Evolutionary conservation across 164 flowering plant species (phyloP).

Genomic region (Euptelea pleiosperma): DNA sequence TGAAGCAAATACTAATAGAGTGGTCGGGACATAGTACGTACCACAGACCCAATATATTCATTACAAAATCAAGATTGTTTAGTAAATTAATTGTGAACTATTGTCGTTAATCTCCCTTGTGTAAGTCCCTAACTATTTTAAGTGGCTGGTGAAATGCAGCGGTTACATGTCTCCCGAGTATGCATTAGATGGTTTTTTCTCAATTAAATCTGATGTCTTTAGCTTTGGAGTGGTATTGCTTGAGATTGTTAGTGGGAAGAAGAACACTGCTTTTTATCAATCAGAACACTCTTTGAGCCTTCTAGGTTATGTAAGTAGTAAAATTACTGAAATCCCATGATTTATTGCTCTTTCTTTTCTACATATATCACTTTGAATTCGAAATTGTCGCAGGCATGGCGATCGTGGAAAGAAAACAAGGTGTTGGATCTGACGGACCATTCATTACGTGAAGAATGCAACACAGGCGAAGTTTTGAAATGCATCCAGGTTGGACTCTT

Average conservation of each 20-base stretch:
- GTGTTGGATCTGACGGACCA: slow-evolving; percentile 15
- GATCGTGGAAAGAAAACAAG: slow-evolving; percentile 15
- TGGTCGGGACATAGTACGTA: slow-evolving; percentile 17
- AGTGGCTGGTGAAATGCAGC: neutral
- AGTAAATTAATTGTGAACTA: too few relatives aligned
- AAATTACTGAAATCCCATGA: neutral
- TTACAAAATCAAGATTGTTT: too few relatives aligned
- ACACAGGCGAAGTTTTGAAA: slow-evolving; percentile 11
- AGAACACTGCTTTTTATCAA: slow-evolving; percentile 11
- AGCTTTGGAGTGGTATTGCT: too few relatives aligned
- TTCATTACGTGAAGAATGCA: slow-evolving; percentile 6
- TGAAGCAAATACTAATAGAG: too few relatives aligned
- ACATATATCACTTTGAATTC: neutral
- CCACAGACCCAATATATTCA: neutral
- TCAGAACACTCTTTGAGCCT: slow-evolving; percentile 6
- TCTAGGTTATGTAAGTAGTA: slow-evolving; percentile 12
- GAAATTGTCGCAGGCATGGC: slow-evolving; percentile 18
- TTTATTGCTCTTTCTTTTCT: neutral
- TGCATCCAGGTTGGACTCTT: slow-evolving; percentile 7
- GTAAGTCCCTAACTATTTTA: neutral
- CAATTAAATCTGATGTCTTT: too few relatives aligned
- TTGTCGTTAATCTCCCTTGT: neutral
- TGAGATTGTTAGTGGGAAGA: slow-evolving; percentile 20
- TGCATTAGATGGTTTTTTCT: too few relatives aligned
- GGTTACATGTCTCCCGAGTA: too few relatives aligned